Evolutionary conservation across 2,329 filamentous ascomycete genomes (phyloP), one percentile per base, ranked within the genome.

Genomic region (Leptographium flavum): DNA sequence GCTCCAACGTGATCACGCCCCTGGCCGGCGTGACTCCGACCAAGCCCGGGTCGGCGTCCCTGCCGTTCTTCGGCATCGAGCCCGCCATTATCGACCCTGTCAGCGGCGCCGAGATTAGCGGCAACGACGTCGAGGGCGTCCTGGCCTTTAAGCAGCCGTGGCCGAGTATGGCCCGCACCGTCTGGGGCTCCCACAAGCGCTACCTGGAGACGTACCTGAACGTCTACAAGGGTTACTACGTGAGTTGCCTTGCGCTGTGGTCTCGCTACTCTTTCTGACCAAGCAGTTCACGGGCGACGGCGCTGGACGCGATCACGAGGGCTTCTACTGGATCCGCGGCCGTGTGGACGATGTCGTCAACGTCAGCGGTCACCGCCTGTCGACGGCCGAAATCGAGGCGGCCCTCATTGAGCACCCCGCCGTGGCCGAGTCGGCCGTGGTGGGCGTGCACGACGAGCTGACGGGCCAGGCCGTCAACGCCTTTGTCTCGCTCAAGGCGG

Each of bases 291-390:
- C 86, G 15, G 86, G 86, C 47, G 92, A 98, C 60, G 92, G 92
- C 60, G 92, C 92, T 46, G 92, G 85, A 49, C 85, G 92, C 60
- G 92, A 98, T 62, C 84, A 94, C 65, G 92, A 98, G 58, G 92
- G 92, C 47, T 98, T 95, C 73, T 98, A 96, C 78, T 98, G 92
- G 92, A 98, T 98, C 62, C 86, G 92, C 51, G 92, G 92, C 53
- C 87, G 92, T 64, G 92, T 98, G 44, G 92, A 98, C 60, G 92
- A 98, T 58, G 92, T 98, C 37, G 90, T 98, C 63, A 98, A 98
- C 65, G 92, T 98, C 50, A 92, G 84, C 55, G 92, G 92, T 25
- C 92, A 98, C 66, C 83, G 92, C 62, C 74, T 98, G 51, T 96
- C 90, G 15, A 98, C 92, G 10, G 90, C 92, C 31, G 92, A 98